phyloP scores from a whole-genome alignment of 2,329 filamentous ascomycete genomes.

The Coniochaeta sp. region DNA sequence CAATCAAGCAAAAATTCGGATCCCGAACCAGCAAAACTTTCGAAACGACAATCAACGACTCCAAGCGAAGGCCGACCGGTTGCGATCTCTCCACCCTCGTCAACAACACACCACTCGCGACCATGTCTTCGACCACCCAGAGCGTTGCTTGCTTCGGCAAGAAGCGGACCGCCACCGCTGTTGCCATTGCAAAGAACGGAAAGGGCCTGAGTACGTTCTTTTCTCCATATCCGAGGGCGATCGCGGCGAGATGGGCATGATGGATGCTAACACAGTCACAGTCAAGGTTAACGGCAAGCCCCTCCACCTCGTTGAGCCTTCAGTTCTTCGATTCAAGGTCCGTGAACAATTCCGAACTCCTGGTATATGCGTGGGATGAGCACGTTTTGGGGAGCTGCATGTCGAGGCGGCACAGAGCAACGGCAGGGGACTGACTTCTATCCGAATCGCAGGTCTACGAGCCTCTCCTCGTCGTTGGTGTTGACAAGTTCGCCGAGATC shows the following conservation, averaged over 20 bases:
- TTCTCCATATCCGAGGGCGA: not conserved
- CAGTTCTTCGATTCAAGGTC: conserved; percentile 97
- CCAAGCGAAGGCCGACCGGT: conserved; percentile 2
- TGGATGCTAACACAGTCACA: not conserved
- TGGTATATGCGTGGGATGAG: conserved; percentile 5
- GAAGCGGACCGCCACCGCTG: conserved; percentile 85
- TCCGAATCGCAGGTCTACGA: conserved; percentile 71
- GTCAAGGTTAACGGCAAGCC: conserved; percentile 98
- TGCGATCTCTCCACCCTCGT: conserved; percentile 1
- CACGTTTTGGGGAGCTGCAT: not conserved
- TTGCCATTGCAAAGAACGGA: conserved; percentile 76
- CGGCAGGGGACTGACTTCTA: conserved; percentile 6
- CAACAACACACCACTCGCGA: conserved; percentile 28
- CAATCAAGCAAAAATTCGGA: not conserved
- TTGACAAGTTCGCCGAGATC: conserved; percentile 55
- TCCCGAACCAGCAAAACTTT: conserved; percentile 2
- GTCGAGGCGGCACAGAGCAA: not conserved
- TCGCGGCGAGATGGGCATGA: not conserved
- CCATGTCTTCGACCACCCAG: conserved; percentile 64
- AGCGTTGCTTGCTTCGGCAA: conserved; percentile 99
- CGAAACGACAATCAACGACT: not conserved
- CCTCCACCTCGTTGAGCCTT: conserved; percentile 86
- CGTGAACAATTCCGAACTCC: conserved; percentile 14
- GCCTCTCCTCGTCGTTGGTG: conserved; percentile 90
- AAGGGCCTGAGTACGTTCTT: conserved; percentile 2